Evolutionary conservation across 2,329 filamentous ascomycete genomes (phyloP), one percentile per base, ranked within the genome.

Genomic region (Chrysosphaeria jannelii): DNA sequence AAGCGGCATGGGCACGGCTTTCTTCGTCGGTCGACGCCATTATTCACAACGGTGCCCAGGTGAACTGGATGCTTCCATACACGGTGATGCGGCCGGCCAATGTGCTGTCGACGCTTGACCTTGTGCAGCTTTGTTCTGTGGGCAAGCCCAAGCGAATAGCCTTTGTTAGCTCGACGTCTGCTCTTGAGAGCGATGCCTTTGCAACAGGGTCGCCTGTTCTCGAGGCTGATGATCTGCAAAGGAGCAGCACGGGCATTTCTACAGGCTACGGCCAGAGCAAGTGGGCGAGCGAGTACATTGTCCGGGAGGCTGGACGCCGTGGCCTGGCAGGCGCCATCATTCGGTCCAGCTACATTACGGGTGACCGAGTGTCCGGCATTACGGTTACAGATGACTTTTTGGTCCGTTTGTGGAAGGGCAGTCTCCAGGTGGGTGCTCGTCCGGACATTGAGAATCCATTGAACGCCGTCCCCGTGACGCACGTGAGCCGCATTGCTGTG

Each of bases 221-320:
- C 11, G 81, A 91, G 41, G 53, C 52, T 0, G 79, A 91, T 38
- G 65, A 81, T 32, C 52, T 91, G 30, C 50, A 60, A 33, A 75
- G 78, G 25, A 79, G 72, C 36, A 55, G 63, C 19, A 63, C 51
- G 24, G 74, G 74, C 15, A 60, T 91, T 2, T 64, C 63, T 19
- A 90, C 74, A 1, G 79, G 81, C 5, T 91, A 91, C 36, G 79
- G 81, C 3, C 79, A 91, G 42, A 64, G 61, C 32, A 91, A 93
- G 47, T 91, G 78, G 78, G 71, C 60, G 5, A 56, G 58, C 6
- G 58, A 66, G 34, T 46, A 59, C 23, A 52, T 91, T 22, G 59
- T 78, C 12, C 58, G 72, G 13, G 70, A 75, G 40, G 79, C 81
- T 13, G 75, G 78, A 23, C 51, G 50, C 27, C 58, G 74, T 26